Percentiles rank a stretch among this genome's conserved stretches.
Conservation (phyloP, 805 yeast species). For the Kluyveromyces nonfermentans region DNA sequence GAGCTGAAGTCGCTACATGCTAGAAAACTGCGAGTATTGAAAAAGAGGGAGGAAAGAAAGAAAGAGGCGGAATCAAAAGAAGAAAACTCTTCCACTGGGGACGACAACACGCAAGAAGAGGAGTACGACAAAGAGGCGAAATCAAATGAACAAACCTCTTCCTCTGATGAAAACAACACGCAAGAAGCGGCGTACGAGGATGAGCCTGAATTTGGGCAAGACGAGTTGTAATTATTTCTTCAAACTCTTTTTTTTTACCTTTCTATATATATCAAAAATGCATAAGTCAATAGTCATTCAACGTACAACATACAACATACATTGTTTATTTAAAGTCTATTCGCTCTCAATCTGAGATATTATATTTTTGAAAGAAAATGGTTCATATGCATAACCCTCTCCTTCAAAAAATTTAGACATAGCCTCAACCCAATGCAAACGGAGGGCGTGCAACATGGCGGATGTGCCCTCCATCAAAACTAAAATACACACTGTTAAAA, state of each 20-base stretch:
- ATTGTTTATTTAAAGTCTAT: not conserved
- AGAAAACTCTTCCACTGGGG: not conserved
- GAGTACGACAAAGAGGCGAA: slow-evolving; percentile 6
- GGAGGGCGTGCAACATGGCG: slow-evolving; percentile 96
- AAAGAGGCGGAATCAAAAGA: slow-evolving; percentile 9
- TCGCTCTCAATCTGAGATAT: slow-evolving; percentile 3
- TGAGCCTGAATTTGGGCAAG: slow-evolving; percentile 5
- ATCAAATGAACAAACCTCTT: slow-evolving; percentile 4
- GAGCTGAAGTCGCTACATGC: slow-evolving; percentile 22
- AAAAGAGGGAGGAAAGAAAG: slow-evolving; percentile 20
- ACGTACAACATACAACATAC: not conserved
- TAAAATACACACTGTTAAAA: slow-evolving; percentile 78
- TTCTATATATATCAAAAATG: not conserved
- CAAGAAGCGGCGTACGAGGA: not conserved
- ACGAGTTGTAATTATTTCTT: slow-evolving; percentile 5
- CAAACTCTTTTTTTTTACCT: not conserved
- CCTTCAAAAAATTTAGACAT: slow-evolving; percentile 98
- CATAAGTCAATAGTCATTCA: not conserved
- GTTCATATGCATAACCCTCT: slow-evolving; percentile 84
- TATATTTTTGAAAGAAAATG: slow-evolving; percentile 55
- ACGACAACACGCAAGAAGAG: slow-evolving; percentile 1
- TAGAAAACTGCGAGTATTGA: slow-evolving; percentile 17
- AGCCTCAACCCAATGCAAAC: slow-evolving; percentile 98
- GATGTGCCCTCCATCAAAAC: slow-evolving; percentile 98
- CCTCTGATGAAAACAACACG: not conserved